Percentiles rank a stretch among this genome's conserved stretches.
phyloP scores from a whole-genome alignment of 2,329 filamentous ascomycete species.

The Ceratocystis destructans region DNA sequence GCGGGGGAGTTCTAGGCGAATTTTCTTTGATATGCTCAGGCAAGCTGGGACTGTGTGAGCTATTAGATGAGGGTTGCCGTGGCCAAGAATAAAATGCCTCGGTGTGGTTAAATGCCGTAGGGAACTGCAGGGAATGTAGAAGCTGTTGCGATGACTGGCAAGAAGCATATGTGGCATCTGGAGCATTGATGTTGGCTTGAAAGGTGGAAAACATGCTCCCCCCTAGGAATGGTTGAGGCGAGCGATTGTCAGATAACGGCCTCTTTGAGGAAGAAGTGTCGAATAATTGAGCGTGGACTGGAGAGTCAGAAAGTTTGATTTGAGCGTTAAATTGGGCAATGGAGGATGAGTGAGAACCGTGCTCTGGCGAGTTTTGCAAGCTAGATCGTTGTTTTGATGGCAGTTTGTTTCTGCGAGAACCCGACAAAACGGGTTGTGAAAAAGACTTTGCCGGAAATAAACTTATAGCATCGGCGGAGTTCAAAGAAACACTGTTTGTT shows the following conservation, averaged over 20 bases:
- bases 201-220: conserved; percentile 15
- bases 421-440: background rate
- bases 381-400: background rate
- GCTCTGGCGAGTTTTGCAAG: background rate
- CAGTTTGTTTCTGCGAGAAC: background rate
- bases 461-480: background rate
- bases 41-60: conserved; percentile 8
- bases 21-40: conserved; percentile 19
- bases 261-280: background rate
- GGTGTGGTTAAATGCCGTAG: background rate
- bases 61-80: conserved; percentile 10
- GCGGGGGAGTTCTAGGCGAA: conserved; percentile 30
- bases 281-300: background rate
- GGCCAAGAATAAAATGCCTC: background rate
- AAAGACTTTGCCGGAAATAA: background rate
- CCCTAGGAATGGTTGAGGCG: background rate
- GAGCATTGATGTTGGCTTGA: conserved; percentile 7
- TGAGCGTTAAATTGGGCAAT: background rate
- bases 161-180: background rate
- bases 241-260: background rate
- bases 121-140: background rate
- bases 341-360: background rate
- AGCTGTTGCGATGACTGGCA: background rate
- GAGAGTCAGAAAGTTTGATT: background rate
- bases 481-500: background rate